Evolutionary conservation across 768 basidiomycete genomes (phyloP), one percentile per base, ranked within the genome.

Genomic region (Austroboletus festivus): DNA sequence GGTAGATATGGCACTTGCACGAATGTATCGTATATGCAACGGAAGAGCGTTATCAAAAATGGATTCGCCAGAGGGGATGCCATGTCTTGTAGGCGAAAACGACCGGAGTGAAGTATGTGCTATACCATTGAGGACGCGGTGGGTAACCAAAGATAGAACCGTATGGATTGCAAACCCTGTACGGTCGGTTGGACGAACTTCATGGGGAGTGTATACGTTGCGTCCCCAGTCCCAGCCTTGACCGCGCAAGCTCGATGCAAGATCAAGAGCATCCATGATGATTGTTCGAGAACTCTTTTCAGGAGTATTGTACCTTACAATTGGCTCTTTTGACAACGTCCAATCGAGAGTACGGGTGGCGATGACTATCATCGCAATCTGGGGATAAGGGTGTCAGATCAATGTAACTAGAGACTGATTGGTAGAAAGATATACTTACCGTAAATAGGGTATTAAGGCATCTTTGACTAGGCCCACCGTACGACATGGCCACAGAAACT

Each of bases 161-260:
- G 76, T 72, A 7, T 63, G 51, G 16, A 62, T 42, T 3, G 70
- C 37, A 57, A 81, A 83, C 13, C 61, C 52, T 1, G 48, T 16
- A 8, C 60, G 70, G 19, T 75, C 71, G 1, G 59, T 51, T 2
- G 73, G 69, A 18, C 77, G 74, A 9, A 67, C 72, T 52, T 78
- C 75, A 5, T 48, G 61, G 5, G 69, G 62, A 21, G 65, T 33
- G 40, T 58, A 44, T 11, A 60, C 13, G 19, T 56, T 51, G 23
- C 63, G 54, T 2, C 81, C 79, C 77, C 81, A 84, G 37, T 76
- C 67, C 83, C 84, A 86, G 15, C 80, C 82, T 39, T 70, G 58
- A 8, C 84, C 85, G 15, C 85, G 80, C 13, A 79, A 54, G 50
- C 75, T 81, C 54, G 65, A 68, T 20, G 51, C 53, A 18, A 86